phyloP scores from a whole-genome alignment of 2,329 filamentous ascomycete genomes.

The Zopfia rhizophila region DNA sequence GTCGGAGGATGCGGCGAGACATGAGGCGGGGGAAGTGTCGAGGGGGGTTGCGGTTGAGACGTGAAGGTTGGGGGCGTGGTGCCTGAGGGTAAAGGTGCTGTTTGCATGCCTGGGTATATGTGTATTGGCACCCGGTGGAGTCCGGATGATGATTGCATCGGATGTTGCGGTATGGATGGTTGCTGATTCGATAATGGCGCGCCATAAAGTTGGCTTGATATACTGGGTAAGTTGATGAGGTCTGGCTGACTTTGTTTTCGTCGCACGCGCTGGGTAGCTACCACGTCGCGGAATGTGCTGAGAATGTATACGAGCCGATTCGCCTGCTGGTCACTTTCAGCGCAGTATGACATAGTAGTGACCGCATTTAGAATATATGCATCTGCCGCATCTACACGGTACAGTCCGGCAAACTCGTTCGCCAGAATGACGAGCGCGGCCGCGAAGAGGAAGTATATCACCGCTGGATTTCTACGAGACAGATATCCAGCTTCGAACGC shows the following conservation, averaged over 20 bases:
- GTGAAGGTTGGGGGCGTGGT: slow-evolving; percentile 15
- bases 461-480: slow-evolving; percentile 51
- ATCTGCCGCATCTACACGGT: slow-evolving; percentile 45
- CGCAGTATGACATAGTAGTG: slow-evolving; percentile 54
- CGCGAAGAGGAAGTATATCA: slow-evolving; percentile 56
- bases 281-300: slow-evolving; percentile 51
- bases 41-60: slow-evolving; percentile 11
- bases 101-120: slow-evolving; percentile 50
- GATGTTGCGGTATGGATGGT: slow-evolving; percentile 11
- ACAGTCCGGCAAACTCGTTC: slow-evolving; percentile 53
- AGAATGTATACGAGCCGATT: slow-evolving; percentile 51
- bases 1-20: slow-evolving; percentile 36
- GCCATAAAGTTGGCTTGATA: slow-evolving; percentile 47
- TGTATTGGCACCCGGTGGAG: slow-evolving; percentile 48
- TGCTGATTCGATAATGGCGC: slow-evolving; percentile 22
- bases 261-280: slow-evolving; percentile 41
- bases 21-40: slow-evolving; percentile 28
- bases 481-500: slow-evolving; percentile 54
- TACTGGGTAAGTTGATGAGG: slow-evolving; percentile 40
- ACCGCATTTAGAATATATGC: slow-evolving; percentile 51
- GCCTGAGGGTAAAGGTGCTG: slow-evolving; percentile 34
- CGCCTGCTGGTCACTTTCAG: slow-evolving; percentile 53
- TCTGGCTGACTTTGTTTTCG: slow-evolving; percentile 37
- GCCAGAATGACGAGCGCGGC: slow-evolving; percentile 52
- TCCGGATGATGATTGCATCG: slow-evolving; percentile 29